Conservation (phyloP, 805 yeast species). For the Saccharomycopsis lassenensis region DNA sequence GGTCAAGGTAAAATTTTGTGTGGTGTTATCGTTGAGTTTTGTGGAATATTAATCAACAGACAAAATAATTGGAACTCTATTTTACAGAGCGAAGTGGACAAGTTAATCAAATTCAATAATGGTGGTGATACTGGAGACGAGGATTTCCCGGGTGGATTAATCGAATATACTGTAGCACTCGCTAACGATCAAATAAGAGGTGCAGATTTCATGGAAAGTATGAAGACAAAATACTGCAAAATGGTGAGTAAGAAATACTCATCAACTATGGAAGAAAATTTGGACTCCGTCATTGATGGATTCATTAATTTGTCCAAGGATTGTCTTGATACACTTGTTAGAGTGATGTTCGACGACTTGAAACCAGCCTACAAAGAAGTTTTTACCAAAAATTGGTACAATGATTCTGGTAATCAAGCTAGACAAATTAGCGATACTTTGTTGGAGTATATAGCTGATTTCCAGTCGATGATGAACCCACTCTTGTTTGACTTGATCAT, state of each 20-base stretch:
- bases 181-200: constrained; percentile 77
- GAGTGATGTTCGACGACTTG: constrained; percentile 64
- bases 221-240: constrained; percentile 52
- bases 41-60: constrained; percentile 45
- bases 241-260: constrained; percentile 55
- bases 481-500: constrained; percentile 42
- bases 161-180: constrained; percentile 71
- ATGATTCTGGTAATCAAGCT: constrained; percentile 41
- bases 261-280: constrained; percentile 42
- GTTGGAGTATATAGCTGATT: constrained; percentile 63
- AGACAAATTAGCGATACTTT: constrained; percentile 60
- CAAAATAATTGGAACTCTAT: constrained; percentile 51
- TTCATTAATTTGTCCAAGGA: constrained; percentile 64
- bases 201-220: constrained; percentile 59
- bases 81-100: constrained; percentile 42
- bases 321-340: constrained; percentile 43
- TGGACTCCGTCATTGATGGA: constrained; percentile 64
- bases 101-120: constrained; percentile 22
- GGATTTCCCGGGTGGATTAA: constrained; percentile 56
- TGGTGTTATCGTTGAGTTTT: constrained; percentile 68
- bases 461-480: constrained; percentile 40
- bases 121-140: constrained; percentile 26
- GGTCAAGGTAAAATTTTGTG: constrained; percentile 70
- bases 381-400: constrained; percentile 65
- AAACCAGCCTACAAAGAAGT: constrained; percentile 47